Percentiles rank a stretch among this genome's conserved stretches.
Conservation (phyloP, 176 grass and related monocot genomes). For the barley (Hordeum vulgare) region MorexV3_pseudomolecules_assembly NC_058524.1:619058176-619058675, state of each 20-base stretch:
- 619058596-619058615: neutral
- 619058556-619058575: neutral
- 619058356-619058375: neutral
- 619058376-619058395: neutral
- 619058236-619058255: constrained; percentile 30
- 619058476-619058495: no score
- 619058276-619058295: constrained; percentile 13
- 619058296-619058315: neutral
- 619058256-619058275: constrained; percentile 17
- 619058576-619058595: neutral
- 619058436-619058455: neutral
- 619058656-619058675: neutral
- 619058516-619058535: no score
- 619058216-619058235: neutral
- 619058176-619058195: constrained; percentile 77
- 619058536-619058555: neutral
- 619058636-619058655: neutral
- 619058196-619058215: neutral
- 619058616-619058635: neutral
- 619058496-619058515: no score
- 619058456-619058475: no score
- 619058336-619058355: neutral
- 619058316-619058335: neutral
- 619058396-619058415: neutral
- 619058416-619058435: neutral